Base-by-base conservation (phyloP, 805 yeast genomes). In the Metschnikowia rubicola region DNA sequence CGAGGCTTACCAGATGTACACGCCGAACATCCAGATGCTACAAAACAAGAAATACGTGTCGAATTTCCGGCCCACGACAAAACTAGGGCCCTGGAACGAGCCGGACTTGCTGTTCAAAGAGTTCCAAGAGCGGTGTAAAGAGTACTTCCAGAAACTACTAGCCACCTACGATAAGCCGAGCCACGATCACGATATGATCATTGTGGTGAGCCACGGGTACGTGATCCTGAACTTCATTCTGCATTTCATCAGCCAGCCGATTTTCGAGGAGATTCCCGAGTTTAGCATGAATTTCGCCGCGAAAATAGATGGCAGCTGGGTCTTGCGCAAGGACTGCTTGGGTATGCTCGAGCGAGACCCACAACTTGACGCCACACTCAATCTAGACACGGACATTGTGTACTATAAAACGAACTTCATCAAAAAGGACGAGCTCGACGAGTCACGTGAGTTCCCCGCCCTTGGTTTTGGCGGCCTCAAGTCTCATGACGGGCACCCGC, bases 1-100 rank as follows among this genome's bases (percentile, higher is more conserved):
- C 44, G 75, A 72, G 54, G 77, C 75, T 3, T 72, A 72, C 55
- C 67, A 70, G 47, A 68, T 72, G 74, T 72, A 70, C 47, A 71
- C 74, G 7, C 75, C 76, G 35, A 72, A 72, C 54, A 53, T 72
- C 44, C 70, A 67, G 54, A 44, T 52, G 41, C 51, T 72, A 51
- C 58, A 59, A 35, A 72, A 72, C 52, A 59, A 63, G 38, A 54
- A 59, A 31, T 56, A 62, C 34, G 62, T 68, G 49, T 65, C 71
- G 39, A 71, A 70, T 51, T 72, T 72, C 53, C 58, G 77, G 33
- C 77, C 77, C 28, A 67, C 74, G 13, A 64, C 62, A 31, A 67
- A 70, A 19, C 62, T 72, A 48, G 77, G 77, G 15, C 73, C 66
- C 21, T 72, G 61, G 55, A 72, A 72, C 54, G 77, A 74, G 10